Evolutionary conservation across 1,284 basidiomycete species (phyloP).

Genomic region (Pyrrhoderma noxium): DNA sequence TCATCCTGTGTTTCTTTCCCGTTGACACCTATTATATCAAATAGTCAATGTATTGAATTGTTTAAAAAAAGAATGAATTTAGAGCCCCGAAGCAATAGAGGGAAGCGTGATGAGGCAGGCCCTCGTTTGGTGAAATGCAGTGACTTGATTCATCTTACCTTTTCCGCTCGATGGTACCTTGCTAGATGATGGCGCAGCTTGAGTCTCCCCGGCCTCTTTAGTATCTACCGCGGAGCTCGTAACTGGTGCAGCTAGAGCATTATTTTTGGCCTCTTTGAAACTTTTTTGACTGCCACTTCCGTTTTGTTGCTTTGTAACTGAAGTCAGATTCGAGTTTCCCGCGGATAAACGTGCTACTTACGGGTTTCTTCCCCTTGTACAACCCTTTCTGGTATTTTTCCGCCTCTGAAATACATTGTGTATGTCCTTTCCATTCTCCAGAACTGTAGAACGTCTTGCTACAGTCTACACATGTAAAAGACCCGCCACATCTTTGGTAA

Average conservation of each 20-base stretch:
- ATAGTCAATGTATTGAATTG: not conserved
- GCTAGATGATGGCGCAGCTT: constrained; percentile 16
- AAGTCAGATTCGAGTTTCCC: not conserved
- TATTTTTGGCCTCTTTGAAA: not conserved
- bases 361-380: constrained; percentile 72
- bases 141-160: too few relatives aligned
- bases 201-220: constrained; percentile 18
- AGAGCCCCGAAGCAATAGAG: too few relatives aligned
- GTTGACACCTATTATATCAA: constrained; percentile 24
- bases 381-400: constrained; percentile 87
- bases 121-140: too few relatives aligned
- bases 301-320: constrained; percentile 1
- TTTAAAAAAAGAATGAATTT: too few relatives aligned
- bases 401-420: constrained; percentile 80
- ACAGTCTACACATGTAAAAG: constrained; percentile 87
- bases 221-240: constrained; percentile 12
- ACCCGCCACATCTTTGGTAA: constrained; percentile 47
- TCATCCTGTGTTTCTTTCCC: constrained; percentile 29
- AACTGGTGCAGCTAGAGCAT: not conserved
- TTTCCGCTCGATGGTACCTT: not conserved
- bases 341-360: constrained; percentile 20
- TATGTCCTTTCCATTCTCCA: constrained; percentile 76
- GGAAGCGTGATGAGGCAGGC: too few relatives aligned
- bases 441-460: constrained; percentile 71
- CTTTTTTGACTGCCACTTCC: not conserved